Evolutionary conservation across 495 filamentous ascomycete species (phyloP).

Genomic region (Neohortaea acidophila): DNA sequence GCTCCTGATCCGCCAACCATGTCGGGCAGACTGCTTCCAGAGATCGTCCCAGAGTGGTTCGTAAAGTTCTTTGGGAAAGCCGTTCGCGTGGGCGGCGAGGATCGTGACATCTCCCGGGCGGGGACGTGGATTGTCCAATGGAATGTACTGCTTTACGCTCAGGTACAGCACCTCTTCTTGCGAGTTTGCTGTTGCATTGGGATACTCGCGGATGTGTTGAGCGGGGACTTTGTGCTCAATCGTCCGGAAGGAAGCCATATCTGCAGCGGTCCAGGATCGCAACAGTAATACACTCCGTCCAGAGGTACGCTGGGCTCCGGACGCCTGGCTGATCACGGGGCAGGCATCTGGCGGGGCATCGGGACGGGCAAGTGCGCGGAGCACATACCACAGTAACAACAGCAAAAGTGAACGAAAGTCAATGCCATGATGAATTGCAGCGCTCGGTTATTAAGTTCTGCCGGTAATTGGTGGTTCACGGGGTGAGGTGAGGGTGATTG

Average conservation of each 20-base stretch:
- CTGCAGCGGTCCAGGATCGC: no score
- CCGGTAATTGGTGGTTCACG: no score
- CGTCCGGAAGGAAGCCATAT: slow-evolving; percentile 15
- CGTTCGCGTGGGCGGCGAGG: slow-evolving; percentile 32
- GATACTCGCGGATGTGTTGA: slow-evolving; percentile 25
- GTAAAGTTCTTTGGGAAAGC: slow-evolving; percentile 31
- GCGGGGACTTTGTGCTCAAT: slow-evolving; percentile 22
- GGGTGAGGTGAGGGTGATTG: no score
- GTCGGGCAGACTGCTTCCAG: slow-evolving; percentile 9
- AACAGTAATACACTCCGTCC: no score
- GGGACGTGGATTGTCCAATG: slow-evolving; percentile 20
- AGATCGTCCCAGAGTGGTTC: slow-evolving; percentile 35
- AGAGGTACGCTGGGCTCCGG: no score
- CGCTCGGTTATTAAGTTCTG: no score
- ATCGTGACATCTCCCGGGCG: slow-evolving; percentile 28
- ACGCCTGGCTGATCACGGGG: no score
- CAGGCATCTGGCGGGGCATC: no score
- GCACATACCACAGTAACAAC: no score
- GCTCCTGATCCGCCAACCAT: slow-evolving; percentile 23
- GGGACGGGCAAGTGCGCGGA: no score
- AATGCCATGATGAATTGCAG: no score
- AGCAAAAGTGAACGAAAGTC: no score
- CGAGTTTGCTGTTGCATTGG: slow-evolving; percentile 15
- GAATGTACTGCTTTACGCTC: slow-evolving; percentile 31
- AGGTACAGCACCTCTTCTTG: slow-evolving; percentile 26